A percentile compares a stretch with the other conserved stretches of the same genome.
phyloP scores from a whole-genome alignment of 306 rosid species.

The Prunus campanulata region DNA sequence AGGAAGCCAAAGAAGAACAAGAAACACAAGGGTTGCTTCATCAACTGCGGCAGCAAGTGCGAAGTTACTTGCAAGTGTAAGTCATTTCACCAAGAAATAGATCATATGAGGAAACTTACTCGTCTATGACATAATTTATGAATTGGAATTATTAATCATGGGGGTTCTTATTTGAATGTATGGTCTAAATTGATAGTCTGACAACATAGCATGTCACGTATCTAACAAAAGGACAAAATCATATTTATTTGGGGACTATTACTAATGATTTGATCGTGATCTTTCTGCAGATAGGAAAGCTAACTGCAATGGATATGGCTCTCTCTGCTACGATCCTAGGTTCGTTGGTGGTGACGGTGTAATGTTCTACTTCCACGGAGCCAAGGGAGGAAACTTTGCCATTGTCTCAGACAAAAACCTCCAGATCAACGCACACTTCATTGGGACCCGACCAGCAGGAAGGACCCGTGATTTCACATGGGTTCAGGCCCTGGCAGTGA shows the following conservation, averaged over 20 bases:
- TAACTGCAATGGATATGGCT: conserved; percentile 71
- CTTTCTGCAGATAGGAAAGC: conserved; percentile 50
- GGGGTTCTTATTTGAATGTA: too few species aligned
- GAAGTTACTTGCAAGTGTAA: conserved; percentile 86
- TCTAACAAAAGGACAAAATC: neutral
- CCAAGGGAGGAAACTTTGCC: conserved; percentile 70
- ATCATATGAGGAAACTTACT: too few species aligned
- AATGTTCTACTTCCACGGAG: conserved; percentile 86
- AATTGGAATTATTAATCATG: too few species aligned
- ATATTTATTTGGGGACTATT: neutral
- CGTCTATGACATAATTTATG: too few species aligned
- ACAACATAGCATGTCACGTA: too few species aligned
- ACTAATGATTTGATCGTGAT: neutral
- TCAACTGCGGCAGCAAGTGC: conserved; percentile 67
- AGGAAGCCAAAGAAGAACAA: conserved; percentile 79
- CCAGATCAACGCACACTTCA: conserved; percentile 79
- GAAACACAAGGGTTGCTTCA: conserved; percentile 60
- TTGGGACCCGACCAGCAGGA: conserved; percentile 67
- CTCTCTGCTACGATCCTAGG: conserved; percentile 80
- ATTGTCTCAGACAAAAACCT: conserved; percentile 54
- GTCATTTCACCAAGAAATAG: neutral
- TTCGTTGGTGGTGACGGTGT: conserved; percentile 81
- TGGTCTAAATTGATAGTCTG: too few species aligned
- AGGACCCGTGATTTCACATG: conserved; percentile 80
- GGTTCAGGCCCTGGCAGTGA: conserved; percentile 68